Evolutionary conservation across 192 early-diverging fungal species (phyloP), one percentile per base, ranked within the genome.

Genomic region (Coemansia umbellata): DNA sequence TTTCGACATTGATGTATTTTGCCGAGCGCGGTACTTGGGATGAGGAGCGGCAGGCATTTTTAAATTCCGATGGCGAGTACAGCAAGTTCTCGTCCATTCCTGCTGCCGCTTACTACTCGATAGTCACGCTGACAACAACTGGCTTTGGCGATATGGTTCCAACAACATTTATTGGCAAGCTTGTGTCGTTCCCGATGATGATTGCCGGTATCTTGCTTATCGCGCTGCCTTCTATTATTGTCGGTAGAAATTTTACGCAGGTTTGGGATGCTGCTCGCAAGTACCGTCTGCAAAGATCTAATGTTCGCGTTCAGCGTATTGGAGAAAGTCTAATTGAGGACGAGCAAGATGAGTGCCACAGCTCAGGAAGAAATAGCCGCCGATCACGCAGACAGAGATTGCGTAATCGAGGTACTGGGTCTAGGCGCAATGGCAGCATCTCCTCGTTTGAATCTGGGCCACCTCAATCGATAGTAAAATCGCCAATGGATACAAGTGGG

Each of bases 131-230:
- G 48, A 89, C 89, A 1, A 91, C 89, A 14, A 91, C 89, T 4
- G 89, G 89, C 30, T 88, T 74, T 65, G 84, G 85, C 37, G 87
- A 91, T 54, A 88, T 89, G 85, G 83, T 88, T 9, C 89, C 89
- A 5, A 85, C 83, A 3, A 91, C 89, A 0, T 85, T 87, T 58
- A 72, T 89, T 44, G 89, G 89, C 39, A 89, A 89, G 55, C 60
- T 89, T 30, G 82, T 91, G 17, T 82, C 87, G 8, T 91, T 89
- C 45, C 87, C 89, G 11, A 85, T 86, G 33, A 89, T 91, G 85
- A 85, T 89, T 74, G 84, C 81, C 36, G 89, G 89, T n/a, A 84
- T 89, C 2, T 43, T 89, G 64, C 63, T 91, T 19, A 91, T 91
- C 62, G 85, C 89, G 0, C 53, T 91, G 53, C 89, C 89, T 9